These are phyloP conservation scores for Saturnispora ahearnii DNA, from an alignment of 805 yeast genomes.

Conservation along the genomic window DNA sequence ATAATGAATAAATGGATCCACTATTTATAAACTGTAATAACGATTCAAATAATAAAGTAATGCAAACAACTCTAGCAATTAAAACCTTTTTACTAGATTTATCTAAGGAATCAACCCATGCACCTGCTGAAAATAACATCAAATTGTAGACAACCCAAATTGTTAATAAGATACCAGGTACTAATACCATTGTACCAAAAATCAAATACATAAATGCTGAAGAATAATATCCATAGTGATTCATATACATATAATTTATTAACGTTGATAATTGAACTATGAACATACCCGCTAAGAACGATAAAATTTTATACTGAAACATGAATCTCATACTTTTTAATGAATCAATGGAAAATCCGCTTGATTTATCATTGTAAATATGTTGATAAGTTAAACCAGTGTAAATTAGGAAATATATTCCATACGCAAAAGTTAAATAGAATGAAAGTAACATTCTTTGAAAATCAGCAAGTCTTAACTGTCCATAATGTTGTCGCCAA, in stretches of 20 bases:
- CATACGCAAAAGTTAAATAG: slow-evolving; percentile 16
- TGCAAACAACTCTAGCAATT: background rate
- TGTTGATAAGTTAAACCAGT: slow-evolving; percentile 11
- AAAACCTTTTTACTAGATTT: background rate
- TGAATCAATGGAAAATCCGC: slow-evolving; percentile 14
- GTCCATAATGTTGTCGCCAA: slow-evolving; percentile 27
- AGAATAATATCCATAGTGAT: slow-evolving; percentile 22
- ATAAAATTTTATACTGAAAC: slow-evolving; percentile 22
- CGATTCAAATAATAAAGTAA: background rate
- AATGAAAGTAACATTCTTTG: slow-evolving; percentile 18
- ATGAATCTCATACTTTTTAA: slow-evolving; percentile 15
- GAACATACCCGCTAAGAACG: slow-evolving; percentile 14
- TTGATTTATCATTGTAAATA: slow-evolving; percentile 13
- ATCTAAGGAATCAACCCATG: slow-evolving; percentile 9
- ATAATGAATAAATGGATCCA: background rate
- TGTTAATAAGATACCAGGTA: slow-evolving; percentile 19
- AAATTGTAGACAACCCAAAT: slow-evolving; percentile 27
- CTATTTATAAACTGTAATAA: background rate
- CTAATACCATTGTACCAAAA: slow-evolving; percentile 16
- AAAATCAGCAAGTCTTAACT: slow-evolving; percentile 23
- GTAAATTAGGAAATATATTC: slow-evolving; percentile 11
- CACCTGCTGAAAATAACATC: slow-evolving; percentile 25
- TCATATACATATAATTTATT: slow-evolving; percentile 16
- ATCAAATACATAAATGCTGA: slow-evolving; percentile 16
- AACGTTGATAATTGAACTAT: slow-evolving; percentile 14